Conservation (phyloP, 495 filamentous ascomycete genomes). For the Trichoderma orchidacearum region DNA sequence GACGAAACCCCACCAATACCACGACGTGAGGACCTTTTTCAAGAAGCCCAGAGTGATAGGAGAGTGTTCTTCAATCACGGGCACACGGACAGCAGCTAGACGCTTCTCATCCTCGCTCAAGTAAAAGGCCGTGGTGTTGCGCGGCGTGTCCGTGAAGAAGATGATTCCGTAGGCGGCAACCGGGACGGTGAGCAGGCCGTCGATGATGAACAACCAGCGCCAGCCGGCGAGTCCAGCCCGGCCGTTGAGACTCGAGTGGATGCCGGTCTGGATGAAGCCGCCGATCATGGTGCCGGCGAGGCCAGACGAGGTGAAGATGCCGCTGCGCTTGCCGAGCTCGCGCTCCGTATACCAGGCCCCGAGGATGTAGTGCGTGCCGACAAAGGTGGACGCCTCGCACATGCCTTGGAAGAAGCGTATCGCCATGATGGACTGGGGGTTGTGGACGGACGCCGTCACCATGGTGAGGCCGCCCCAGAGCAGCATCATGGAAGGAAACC, state of each 20-base stretch:
- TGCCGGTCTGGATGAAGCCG: constrained; percentile 39
- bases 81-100: constrained; percentile 29
- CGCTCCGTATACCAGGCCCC: constrained; percentile 53
- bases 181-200: constrained; percentile 33
- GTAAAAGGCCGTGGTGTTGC: constrained; percentile 39
- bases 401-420: constrained; percentile 60
- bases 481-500: constrained; percentile 47
- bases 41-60: constrained; percentile 20
- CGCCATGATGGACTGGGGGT: constrained; percentile 42
- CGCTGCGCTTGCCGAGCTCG: constrained; percentile 50
- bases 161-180: constrained; percentile 44
- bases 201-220: constrained; percentile 54
- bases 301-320: constrained; percentile 40
- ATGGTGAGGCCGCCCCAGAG: constrained; percentile 46
- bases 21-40: constrained; percentile 25
- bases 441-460: constrained; percentile 32
- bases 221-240: constrained; percentile 39
- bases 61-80: constrained; percentile 12
- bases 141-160: constrained; percentile 46
- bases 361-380: constrained; percentile 52
- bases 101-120: constrained; percentile 27
- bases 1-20: constrained; percentile 39
- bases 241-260: constrained; percentile 34
- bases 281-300: constrained; percentile 33
- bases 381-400: constrained; percentile 44